phyloP scores from a whole-genome alignment of 2,329 filamentous ascomycete genomes.

The Trichophyton rubrum region DNA sequence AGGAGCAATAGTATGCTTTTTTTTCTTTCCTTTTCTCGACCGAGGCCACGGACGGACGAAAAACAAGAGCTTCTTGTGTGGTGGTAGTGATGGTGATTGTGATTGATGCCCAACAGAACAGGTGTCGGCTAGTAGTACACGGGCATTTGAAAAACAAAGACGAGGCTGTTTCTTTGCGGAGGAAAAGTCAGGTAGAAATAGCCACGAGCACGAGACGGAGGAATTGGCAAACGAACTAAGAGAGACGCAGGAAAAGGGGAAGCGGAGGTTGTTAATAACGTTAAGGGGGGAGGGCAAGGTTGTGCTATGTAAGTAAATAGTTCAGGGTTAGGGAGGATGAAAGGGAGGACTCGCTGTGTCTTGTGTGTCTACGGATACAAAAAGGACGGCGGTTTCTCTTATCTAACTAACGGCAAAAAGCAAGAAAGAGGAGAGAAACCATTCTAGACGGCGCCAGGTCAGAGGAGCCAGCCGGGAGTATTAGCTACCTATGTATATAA shows the following conservation, averaged over 20 bases:
- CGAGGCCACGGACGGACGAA: conserved; percentile 8
- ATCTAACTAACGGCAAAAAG: conserved; percentile 3
- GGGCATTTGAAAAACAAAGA: conserved; percentile 7
- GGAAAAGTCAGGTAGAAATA: conserved; percentile 3
- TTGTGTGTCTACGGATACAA: conserved; percentile 1
- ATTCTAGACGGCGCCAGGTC: conserved; percentile 8
- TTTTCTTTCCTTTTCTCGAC: conserved; percentile 6
- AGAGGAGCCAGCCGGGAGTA: neutral
- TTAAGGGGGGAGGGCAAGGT: neutral
- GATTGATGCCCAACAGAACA: conserved; percentile 11
- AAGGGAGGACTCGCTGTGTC: no score
- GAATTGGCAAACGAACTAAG: neutral
- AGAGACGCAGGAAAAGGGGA: no score
- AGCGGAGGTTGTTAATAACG: neutral
- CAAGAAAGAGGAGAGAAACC: conserved; percentile 3
- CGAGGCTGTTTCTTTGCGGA: conserved; percentile 7
- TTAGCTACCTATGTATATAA: neutral
- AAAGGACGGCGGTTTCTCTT: neutral
- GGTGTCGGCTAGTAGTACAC: conserved; percentile 6
- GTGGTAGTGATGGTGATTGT: neutral
- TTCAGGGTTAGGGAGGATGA: neutral
- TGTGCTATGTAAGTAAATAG: neutral
- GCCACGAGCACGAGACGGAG: neutral
- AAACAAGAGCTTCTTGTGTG: neutral
- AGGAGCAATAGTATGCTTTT: neutral